These are phyloP conservation scores for Pythium sp. DNA, from an alignment of 352 stramenopile genomes.

Conservation along the genomic window DNA sequence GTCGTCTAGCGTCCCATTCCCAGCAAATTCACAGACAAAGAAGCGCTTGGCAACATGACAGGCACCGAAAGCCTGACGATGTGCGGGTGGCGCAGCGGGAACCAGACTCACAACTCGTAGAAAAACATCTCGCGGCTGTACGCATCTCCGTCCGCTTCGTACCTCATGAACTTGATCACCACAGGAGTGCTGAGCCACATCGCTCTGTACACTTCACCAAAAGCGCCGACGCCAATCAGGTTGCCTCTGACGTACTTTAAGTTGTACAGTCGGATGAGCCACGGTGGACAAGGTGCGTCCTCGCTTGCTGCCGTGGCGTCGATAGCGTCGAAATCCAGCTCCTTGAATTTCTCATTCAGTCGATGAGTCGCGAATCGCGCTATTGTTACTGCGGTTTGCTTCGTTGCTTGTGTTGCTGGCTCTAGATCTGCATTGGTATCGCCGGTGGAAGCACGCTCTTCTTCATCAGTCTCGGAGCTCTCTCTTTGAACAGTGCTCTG, in stretches of 20 bases:
- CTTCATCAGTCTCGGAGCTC: neutral
- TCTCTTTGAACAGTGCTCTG: neutral
- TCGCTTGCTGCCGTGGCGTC: neutral
- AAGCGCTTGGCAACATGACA: constrained; percentile 10
- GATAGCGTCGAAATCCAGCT: neutral
- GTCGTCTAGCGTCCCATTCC: neutral
- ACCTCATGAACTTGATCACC: constrained; percentile 11
- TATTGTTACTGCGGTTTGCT: neutral
- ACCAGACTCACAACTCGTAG: constrained; percentile 14
- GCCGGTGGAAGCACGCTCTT: no score
- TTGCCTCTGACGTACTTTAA: neutral
- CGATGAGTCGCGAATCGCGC: neutral
- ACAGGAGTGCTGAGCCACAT: constrained; percentile 7
- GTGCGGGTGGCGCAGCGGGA: constrained; percentile 11
- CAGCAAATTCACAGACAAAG: constrained; percentile 10
- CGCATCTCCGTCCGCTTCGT: neutral
- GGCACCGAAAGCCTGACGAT: constrained; percentile 10
- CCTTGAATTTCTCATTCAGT: constrained; percentile 1
- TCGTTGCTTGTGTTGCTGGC: no score
- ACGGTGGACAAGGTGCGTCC: neutral
- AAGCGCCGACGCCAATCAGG: neutral
- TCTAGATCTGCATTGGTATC: no score
- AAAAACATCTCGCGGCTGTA: constrained; percentile 3
- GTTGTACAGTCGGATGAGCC: neutral
- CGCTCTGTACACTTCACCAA: constrained; percentile 7